Evolutionary conservation across 768 basidiomycete genomes (phyloP), one percentile per base, ranked within the genome.

Genomic region (Tulasnella calospora): DNA sequence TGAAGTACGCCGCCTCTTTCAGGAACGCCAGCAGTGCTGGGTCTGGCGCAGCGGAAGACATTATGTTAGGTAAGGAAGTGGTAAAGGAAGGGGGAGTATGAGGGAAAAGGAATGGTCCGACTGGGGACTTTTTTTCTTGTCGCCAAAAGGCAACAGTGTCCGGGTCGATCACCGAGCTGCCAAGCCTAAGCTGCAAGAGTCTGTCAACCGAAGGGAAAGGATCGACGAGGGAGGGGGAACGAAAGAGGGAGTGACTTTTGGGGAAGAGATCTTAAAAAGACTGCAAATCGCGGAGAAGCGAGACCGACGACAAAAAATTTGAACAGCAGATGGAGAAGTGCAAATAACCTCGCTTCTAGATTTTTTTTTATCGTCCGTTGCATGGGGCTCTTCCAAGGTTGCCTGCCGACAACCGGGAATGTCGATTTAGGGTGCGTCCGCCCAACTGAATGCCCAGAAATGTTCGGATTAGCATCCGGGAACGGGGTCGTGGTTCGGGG

Each of bases 1-100:
- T 76, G 35, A 19, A 76, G 55, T 76, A 76, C 21, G 75, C 75
- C 0, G 75, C 75, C 27, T 76, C 75, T 46, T 57, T 61, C 10
- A 76, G 57, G 10, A 76, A 33, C 5, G 71, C 71, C 15, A 5
- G 8, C 6, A 73, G 30, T 4, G 55, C 74, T 47, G 74, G 47
- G 23, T 75, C 47, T 1, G 15, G 3, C 3, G 15, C 74, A 47
- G 74, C 3, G n/a, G 74, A 27, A 23, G 44, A 47, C 46, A 61
- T 61, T 38, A 9, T 35, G 61, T 67, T 67, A 30, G 30, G 61
- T 67, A 35, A 36, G 33, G 10, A 38, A 40, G 36, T n/a, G n/a
- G n/a, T n/a, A n/a, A n/a, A n/a, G n/a, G n/a, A n/a, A 8, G 55
- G 55, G 30, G 10, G 27, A 67, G 27, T 17, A 19, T 0, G 61